These are phyloP conservation scores for Pyrus betulifolia DNA, from an alignment of 306 rosid species.

Conservation along the genomic window DNA sequence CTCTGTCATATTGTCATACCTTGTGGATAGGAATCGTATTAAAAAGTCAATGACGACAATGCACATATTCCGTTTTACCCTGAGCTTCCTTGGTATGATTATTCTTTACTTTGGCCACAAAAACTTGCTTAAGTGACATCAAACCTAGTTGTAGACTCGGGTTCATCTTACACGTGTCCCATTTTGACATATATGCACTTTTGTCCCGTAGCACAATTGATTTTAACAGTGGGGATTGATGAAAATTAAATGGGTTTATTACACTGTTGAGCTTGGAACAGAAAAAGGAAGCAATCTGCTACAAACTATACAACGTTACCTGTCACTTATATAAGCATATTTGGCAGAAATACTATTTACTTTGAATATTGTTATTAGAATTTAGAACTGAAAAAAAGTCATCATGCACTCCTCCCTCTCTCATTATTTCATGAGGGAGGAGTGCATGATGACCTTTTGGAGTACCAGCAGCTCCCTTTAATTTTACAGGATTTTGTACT, in stretches of 20 bases:
- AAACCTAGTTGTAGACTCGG: background rate
- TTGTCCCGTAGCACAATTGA: background rate
- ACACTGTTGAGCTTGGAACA: background rate
- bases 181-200: background rate
- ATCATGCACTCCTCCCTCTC: too few relatives aligned
- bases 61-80: constrained; percentile 60
- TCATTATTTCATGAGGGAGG: too few relatives aligned
- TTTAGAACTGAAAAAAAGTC: too few relatives aligned
- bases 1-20: constrained; percentile 64
- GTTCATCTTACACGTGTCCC: background rate
- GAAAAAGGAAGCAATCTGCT: background rate
- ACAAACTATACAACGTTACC: background rate
- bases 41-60: constrained; percentile 55
- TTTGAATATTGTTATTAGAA: too few relatives aligned
- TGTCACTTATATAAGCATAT: background rate
- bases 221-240: background rate
- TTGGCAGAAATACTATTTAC: background rate
- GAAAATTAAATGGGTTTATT: background rate
- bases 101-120: background rate
- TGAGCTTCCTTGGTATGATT: constrained; percentile 66
- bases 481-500: background rate
- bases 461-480: too few relatives aligned
- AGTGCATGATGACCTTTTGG: too few relatives aligned
- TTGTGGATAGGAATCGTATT: constrained; percentile 43
- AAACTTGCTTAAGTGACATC: background rate